Conservation (phyloP, 2,329 filamentous ascomycete genomes). For the Calonectria hawksworthii region DNA sequence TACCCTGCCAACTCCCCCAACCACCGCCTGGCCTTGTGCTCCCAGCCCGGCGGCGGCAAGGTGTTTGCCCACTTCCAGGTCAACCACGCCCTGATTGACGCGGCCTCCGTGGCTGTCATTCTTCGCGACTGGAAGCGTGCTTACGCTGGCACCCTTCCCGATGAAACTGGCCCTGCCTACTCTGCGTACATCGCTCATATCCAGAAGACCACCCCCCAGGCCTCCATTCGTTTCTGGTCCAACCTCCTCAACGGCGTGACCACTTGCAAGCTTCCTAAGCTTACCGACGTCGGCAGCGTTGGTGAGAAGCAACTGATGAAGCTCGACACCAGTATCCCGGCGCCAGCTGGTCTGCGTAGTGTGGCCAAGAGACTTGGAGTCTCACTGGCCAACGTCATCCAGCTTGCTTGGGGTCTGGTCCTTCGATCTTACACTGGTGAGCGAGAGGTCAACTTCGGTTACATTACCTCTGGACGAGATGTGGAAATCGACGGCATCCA, state of each 20-base stretch:
- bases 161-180: slow-evolving; percentile 33
- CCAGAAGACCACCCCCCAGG: slow-evolving; percentile 14
- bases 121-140: slow-evolving; percentile 37
- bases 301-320: background rate
- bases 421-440: slow-evolving; percentile 3
- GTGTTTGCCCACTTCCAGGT: slow-evolving; percentile 42
- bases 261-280: slow-evolving; percentile 37
- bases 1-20: slow-evolving; percentile 15
- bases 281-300: slow-evolving; percentile 24
- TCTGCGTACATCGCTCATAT: slow-evolving; percentile 33
- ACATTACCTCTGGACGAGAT: background rate
- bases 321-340: background rate
- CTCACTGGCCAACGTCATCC: background rate
- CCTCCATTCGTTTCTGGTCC: slow-evolving; percentile 25
- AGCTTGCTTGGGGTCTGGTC: slow-evolving; percentile 1
- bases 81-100: slow-evolving; percentile 41
- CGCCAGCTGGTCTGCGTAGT: background rate
- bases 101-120: slow-evolving; percentile 37
- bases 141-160: slow-evolving; percentile 10
- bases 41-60: slow-evolving; percentile 32
- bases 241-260: slow-evolving; percentile 31
- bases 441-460: background rate
- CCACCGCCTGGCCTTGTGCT: slow-evolving; percentile 37
- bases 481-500: slow-evolving; percentile 4
- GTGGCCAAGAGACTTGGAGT: background rate